phyloP scores from a whole-genome alignment of 768 basidiomycete species.

The Leccinum boreale region DNA sequence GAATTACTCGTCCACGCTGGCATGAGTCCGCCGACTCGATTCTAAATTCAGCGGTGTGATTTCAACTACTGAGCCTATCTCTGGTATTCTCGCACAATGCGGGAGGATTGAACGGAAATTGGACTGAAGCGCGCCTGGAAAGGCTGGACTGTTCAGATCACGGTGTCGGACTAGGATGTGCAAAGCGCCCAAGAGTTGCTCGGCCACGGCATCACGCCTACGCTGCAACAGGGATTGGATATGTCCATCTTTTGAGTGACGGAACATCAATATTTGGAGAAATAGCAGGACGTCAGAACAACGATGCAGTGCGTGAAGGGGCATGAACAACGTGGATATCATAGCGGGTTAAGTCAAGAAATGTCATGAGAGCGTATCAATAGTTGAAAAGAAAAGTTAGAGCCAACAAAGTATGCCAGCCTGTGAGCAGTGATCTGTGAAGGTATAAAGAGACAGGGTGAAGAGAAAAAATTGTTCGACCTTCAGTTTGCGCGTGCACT shows the following conservation, averaged over 20 bases:
- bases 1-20: background rate
- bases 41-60: background rate
- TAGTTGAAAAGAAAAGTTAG: slow-evolving; percentile 21
- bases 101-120: background rate
- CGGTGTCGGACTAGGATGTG: slow-evolving; percentile 54
- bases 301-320: slow-evolving; percentile 18
- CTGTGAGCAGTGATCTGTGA: slow-evolving; percentile 7
- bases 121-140: background rate
- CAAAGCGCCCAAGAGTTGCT: slow-evolving; percentile 63
- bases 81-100: background rate
- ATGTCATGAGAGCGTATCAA: slow-evolving; percentile 28
- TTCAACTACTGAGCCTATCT: background rate
- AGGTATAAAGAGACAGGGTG: slow-evolving; percentile 4
- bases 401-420: slow-evolving; percentile 9
- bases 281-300: slow-evolving; percentile 41
- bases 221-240: slow-evolving; percentile 26
- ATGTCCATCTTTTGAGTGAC: background rate
- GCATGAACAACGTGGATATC: slow-evolving; percentile 42
- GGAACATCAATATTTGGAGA: slow-evolving; percentile 39
- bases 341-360: slow-evolving; percentile 36
- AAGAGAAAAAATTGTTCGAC: slow-evolving; percentile 40
- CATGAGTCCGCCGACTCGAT: background rate
- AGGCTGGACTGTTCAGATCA: slow-evolving; percentile 72
- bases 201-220: slow-evolving; percentile 51
- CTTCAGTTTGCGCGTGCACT: slow-evolving; percentile 20